phyloP scores from a whole-genome alignment of 805 yeast genomes.

The Phaffomyces antillensis region DNA sequence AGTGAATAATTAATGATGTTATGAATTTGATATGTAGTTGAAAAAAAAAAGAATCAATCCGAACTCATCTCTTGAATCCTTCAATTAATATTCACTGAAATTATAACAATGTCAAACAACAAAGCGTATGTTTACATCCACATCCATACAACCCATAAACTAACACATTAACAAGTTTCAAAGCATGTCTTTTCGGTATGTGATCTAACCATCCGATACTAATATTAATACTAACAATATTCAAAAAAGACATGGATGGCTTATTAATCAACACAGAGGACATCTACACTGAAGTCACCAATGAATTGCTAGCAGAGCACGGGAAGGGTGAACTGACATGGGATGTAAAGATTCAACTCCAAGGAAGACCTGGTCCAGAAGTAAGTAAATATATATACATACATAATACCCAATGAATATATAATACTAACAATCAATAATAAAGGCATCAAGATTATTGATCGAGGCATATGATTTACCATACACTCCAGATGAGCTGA shows the following conservation, averaged over 20 bases:
- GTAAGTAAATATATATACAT: constrained; percentile 5
- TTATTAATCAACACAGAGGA: constrained; percentile 88
- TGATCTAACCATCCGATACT: constrained; percentile 9
- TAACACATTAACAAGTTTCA: constrained; percentile 24
- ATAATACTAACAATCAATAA: background rate
- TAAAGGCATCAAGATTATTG: constrained; percentile 48
- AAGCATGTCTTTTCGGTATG: constrained; percentile 70
- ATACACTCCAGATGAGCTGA: constrained; percentile 58
- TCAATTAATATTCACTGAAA: no score
- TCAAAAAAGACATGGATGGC: constrained; percentile 79
- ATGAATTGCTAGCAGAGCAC: constrained; percentile 55
- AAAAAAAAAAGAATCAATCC: background rate
- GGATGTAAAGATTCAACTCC: constrained; percentile 82
- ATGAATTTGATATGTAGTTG: background rate
- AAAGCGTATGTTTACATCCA: background rate
- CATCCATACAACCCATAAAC: background rate
- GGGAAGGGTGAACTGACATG: constrained; percentile 81
- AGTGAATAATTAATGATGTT: constrained; percentile 28
- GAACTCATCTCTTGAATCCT: no score
- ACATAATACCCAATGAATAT: background rate
- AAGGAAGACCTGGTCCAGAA: constrained; percentile 84
- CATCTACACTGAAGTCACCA: constrained; percentile 73
- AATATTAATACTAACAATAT: background rate
- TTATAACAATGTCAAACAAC: background rate
- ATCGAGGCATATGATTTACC: constrained; percentile 66